These are phyloP conservation scores for Globisporangium rhizosaccharum DNA, from an alignment of 352 stramenopile species.

Conservation along the genomic window DNA sequence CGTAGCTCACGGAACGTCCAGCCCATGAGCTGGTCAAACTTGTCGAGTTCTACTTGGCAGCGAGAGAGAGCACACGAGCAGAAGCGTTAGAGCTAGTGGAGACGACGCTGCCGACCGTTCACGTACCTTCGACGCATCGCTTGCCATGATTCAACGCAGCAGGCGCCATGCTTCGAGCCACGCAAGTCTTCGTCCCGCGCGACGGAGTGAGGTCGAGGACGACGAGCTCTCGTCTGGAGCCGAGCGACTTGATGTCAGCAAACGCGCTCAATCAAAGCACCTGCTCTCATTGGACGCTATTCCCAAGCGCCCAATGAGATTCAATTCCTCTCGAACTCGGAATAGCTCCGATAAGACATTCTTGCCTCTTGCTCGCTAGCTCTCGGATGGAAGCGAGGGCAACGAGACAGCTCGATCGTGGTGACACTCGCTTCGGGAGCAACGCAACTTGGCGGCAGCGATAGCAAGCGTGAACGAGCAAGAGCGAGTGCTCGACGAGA, in stretches of 20 bases:
- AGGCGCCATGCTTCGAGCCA: not conserved
- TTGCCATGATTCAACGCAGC: slow-evolving; percentile 15
- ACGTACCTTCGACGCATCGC: slow-evolving; percentile 21
- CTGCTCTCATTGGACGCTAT: no score
- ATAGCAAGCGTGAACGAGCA: not conserved
- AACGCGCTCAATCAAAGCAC: no score
- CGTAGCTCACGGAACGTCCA: slow-evolving; percentile 44
- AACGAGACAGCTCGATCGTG: no score
- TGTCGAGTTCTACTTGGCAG: slow-evolving; percentile 34
- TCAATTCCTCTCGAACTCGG: no score
- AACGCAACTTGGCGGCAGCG: not conserved
- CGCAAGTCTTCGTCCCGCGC: slow-evolving; percentile 5
- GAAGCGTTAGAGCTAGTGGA: not conserved
- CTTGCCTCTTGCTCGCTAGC: no score
- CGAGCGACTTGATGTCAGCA: no score
- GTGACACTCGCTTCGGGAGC: no score
- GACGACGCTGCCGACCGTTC: not conserved
- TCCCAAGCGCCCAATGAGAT: no score
- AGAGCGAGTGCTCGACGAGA: not conserved
- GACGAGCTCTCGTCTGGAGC: no score
- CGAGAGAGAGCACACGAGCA: not conserved
- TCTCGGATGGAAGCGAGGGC: no score
- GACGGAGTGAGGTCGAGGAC: no score
- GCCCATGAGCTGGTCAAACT: slow-evolving; percentile 55
- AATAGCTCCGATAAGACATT: no score